Base-by-base conservation (phyloP, 2,329 filamentous ascomycete species). In the Tolypocladium tropicale region DNA sequence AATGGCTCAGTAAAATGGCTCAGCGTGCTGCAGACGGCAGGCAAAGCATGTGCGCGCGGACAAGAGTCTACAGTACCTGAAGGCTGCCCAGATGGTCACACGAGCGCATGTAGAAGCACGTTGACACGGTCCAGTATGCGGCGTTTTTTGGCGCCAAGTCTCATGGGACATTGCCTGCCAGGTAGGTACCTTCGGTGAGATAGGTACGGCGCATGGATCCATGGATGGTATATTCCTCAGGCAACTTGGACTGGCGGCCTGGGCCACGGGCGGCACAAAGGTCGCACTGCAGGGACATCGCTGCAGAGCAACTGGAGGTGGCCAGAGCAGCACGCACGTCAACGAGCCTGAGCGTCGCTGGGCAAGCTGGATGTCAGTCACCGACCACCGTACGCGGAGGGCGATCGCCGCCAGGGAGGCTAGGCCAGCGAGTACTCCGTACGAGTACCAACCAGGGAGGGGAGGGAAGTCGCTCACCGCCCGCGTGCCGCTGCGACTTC, bases 401-500 rank as follows among this genome's bases (percentile, higher is more conserved):
- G n/a, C n/a, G n/a, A n/a, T n/a, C n/a, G n/a, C n/a, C n/a, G n/a
- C n/a, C n/a, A n/a, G n/a, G n/a, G n/a, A n/a, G n/a, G n/a, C n/a
- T n/a, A n/a, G n/a, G n/a, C n/a, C n/a, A n/a, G n/a, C n/a, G n/a
- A n/a, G n/a, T n/a, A n/a, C n/a, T n/a, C n/a, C n/a, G n/a, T n/a
- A n/a, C n/a, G n/a, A n/a, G n/a, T n/a, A n/a, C n/a, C n/a, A n/a
- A n/a, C n/a, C n/a, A n/a, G n/a, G 18, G 7, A 10, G 11, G 37
- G 7, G 6, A 2, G 10, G 23, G 25, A 30, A n/a, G 43, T 30
- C 43, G 43, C 43, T 52, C 50, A 52, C 50, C 50, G 50, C 50
- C 50, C 50, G 32, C 21, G 11, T 14, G 34, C 21, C 16, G 4
- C 51, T 52, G 57, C 58, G 53, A 16, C 51, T 57, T 61, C 59